Conservation (phyloP, 345 rosid species). For the Pugionium cornutum region DNA sequence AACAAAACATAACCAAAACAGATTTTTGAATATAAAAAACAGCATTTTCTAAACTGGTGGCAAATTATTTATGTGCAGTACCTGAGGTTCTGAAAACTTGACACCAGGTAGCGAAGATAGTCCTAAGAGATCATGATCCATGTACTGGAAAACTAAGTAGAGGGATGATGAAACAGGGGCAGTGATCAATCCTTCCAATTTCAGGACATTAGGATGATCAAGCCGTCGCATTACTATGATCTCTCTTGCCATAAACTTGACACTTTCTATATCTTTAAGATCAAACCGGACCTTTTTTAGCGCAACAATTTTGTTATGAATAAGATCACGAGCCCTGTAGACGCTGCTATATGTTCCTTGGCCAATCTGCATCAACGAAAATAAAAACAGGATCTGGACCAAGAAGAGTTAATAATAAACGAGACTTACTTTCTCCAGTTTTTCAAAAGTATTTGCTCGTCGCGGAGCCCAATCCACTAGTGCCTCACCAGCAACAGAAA, state of each 20-base stretch:
- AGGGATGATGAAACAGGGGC: constrained; percentile 66
- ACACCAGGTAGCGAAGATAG: constrained; percentile 73
- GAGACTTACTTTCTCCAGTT: constrained; percentile 68
- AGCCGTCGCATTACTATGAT: constrained; percentile 70
- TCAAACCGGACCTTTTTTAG: constrained; percentile 82
- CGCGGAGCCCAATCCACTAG: constrained; percentile 87
- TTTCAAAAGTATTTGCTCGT: constrained; percentile 76
- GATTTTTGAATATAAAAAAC: constrained; percentile 6
- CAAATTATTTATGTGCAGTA: constrained; percentile 42
- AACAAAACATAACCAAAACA: constrained; percentile 26
- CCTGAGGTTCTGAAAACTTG: constrained; percentile 91
- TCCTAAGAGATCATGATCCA: constrained; percentile 98
- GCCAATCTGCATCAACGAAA: constrained; percentile 71
- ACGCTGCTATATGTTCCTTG: constrained; percentile 96
- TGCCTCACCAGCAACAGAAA: constrained; percentile 75
- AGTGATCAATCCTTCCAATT: constrained; percentile 82
- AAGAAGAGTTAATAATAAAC: constrained; percentile 5
- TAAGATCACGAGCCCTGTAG: constrained; percentile 75
- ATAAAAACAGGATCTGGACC: background rate
- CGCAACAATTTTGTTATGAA: constrained; percentile 70
- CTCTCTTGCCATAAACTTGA: constrained; percentile 93
- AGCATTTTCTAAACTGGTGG: constrained; percentile 1
- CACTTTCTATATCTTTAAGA: constrained; percentile 72
- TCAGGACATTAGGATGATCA: constrained; percentile 85
- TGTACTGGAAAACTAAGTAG: constrained; percentile 90